These are phyloP conservation scores for Flaveria floridana DNA, from an alignment of 140 eudicot genomes.

Conservation along the genomic window DNA sequence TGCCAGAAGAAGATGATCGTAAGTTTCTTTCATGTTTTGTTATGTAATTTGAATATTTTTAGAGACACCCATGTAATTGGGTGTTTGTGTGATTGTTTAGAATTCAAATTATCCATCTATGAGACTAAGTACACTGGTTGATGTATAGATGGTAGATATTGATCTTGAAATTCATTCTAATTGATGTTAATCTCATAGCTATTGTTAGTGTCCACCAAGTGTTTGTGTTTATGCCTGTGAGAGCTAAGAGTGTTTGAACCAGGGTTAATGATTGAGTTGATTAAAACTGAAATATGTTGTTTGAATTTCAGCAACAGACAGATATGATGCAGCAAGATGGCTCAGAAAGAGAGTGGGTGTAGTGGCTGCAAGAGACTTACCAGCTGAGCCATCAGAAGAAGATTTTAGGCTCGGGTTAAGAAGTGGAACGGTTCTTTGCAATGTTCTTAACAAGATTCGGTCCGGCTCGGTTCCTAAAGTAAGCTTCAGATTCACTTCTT, in stretches of 20 bases:
- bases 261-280: conserved; percentile 11
- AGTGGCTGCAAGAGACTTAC: conserved; percentile 72
- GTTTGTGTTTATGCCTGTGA: conserved; percentile 28
- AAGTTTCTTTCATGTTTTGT: conserved; percentile 23
- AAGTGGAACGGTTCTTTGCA: conserved; percentile 83
- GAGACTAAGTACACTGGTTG: neutral
- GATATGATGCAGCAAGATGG: conserved; percentile 77
- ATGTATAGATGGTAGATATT: neutral
- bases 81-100: neutral
- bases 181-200: neutral
- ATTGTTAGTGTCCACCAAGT: conserved; percentile 15
- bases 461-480: conserved; percentile 63
- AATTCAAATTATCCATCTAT: neutral
- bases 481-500: conserved; percentile 20
- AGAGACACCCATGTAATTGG: neutral
- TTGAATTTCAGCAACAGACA: conserved; percentile 52
- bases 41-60: neutral
- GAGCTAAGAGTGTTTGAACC: conserved; percentile 1
- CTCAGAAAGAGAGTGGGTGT: conserved; percentile 73
- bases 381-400: conserved; percentile 80
- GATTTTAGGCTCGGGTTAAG: conserved; percentile 61
- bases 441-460: conserved; percentile 62
- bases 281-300: neutral
- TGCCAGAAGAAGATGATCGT: conserved; percentile 32
- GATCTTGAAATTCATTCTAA: neutral